A percentile compares a stretch with the other conserved stretches of the same genome.
These are phyloP conservation scores for Petasospora fabianii DNA, from an alignment of 1,139 yeast genomes.

Conservation along the genomic window DNA sequence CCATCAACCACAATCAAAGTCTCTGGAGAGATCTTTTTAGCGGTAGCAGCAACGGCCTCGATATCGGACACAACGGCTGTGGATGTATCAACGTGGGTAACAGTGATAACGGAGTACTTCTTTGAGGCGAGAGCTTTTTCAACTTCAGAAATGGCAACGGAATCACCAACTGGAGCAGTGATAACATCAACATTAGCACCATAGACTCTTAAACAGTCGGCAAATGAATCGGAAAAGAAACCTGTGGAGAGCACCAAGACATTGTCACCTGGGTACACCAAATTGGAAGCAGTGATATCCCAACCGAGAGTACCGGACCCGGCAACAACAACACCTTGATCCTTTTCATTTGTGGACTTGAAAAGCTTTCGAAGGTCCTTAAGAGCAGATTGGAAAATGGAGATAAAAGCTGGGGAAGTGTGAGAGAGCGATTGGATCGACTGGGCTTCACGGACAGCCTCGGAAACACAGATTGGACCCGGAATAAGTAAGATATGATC, in stretches of 20 bases:
- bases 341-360: constrained; percentile 55
- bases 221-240: constrained; percentile 83
- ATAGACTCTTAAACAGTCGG: constrained; percentile 70
- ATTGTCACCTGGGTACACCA: constrained; percentile 54
- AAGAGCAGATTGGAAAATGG: constrained; percentile 67
- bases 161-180: constrained; percentile 71
- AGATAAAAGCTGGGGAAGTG: constrained; percentile 82
- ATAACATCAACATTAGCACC: constrained; percentile 62
- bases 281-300: constrained; percentile 84
- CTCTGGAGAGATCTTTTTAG: constrained; percentile 67
- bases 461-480: constrained; percentile 90
- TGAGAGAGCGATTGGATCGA: constrained; percentile 85
- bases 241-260: constrained; percentile 90
- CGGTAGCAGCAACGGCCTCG: constrained; percentile 55
- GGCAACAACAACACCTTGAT: constrained; percentile 74
- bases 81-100: constrained; percentile 95
- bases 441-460: constrained; percentile 77
- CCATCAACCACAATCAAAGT: constrained; percentile 87
- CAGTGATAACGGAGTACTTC: constrained; percentile 66
- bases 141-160: constrained; percentile 55
- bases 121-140: constrained; percentile 49
- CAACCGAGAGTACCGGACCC: constrained; percentile 97
- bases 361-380: constrained; percentile 68
- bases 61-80: constrained; percentile 86
- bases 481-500: constrained; percentile 63